Evolutionary conservation across 257 asterid species (phyloP).

Genomic region (Knoxia roxburghii): DNA sequence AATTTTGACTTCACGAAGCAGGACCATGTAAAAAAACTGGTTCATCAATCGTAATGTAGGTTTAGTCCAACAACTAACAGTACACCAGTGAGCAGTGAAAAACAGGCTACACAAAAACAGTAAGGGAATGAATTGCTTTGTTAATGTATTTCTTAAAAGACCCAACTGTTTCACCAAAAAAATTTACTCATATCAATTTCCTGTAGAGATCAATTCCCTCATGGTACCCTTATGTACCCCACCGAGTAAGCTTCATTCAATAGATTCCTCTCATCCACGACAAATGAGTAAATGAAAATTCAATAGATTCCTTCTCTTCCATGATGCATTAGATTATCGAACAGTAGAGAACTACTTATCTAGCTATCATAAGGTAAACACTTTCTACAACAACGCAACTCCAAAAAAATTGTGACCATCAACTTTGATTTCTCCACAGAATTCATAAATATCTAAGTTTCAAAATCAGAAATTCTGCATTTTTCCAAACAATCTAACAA

Average conservation of each 20-base stretch:
- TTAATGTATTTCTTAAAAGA: neutral
- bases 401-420: neutral
- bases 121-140: neutral
- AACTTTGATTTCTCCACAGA: neutral
- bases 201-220: neutral
- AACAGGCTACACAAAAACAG: neutral
- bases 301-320: neutral
- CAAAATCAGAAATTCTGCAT: neutral
- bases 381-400: neutral
- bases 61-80: neutral
- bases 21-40: neutral
- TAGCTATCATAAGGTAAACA: neutral
- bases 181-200: neutral
- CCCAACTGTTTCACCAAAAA: neutral
- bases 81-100: neutral
- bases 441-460: neutral
- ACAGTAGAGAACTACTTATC: neutral
- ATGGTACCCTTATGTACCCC: neutral
- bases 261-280: no score
- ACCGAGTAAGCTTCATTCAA: no score
- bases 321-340: neutral
- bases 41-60: neutral
- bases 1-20: no score
- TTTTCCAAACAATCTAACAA: no score
- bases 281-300: neutral